Conservation (phyloP, 2,329 filamentous ascomycete species). For the Diaporthe sp. region DNA sequence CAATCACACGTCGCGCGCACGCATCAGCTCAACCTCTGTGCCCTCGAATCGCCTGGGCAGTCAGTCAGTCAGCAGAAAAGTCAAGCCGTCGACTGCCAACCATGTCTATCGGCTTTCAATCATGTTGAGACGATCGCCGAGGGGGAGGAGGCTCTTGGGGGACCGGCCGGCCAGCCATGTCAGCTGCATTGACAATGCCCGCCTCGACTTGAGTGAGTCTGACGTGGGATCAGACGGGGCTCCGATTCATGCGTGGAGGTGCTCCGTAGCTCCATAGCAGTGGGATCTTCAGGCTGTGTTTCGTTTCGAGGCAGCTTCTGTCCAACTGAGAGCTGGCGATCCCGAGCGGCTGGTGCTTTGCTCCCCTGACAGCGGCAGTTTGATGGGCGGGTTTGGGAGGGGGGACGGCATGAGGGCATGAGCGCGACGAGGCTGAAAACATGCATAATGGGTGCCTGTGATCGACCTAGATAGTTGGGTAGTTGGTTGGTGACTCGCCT, state of each 20-base stretch:
- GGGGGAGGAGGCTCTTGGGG: not conserved
- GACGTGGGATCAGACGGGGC: conserved; percentile 27
- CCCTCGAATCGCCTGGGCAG: conserved; percentile 9
- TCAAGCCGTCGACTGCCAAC: not conserved
- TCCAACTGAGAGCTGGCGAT: conserved; percentile 12
- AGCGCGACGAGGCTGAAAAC: conserved; percentile 16
- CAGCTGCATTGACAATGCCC: conserved; percentile 21
- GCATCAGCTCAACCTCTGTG: conserved; percentile 23
- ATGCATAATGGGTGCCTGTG: not conserved
- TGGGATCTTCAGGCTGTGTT: conserved; percentile 22
- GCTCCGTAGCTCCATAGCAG: not conserved
- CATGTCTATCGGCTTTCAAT: not conserved
- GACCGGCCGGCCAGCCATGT: not conserved
- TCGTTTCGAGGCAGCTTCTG: conserved; percentile 34
- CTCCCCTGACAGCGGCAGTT: conserved; percentile 13
- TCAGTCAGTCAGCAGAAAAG: not conserved
- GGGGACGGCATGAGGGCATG: conserved; percentile 1
- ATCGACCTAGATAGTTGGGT: not conserved
- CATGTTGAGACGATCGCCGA: conserved; percentile 19
- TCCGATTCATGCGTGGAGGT: conserved; percentile 8
- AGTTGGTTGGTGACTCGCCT: not conserved
- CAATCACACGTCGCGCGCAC: not conserved
- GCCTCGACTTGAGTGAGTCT: conserved; percentile 8
- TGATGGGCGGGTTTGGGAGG: not conserved
- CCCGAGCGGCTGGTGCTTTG: conserved; percentile 2